Conservation (phyloP, 2,329 filamentous ascomycete species). For the Lachnellula hyalina region DNA sequence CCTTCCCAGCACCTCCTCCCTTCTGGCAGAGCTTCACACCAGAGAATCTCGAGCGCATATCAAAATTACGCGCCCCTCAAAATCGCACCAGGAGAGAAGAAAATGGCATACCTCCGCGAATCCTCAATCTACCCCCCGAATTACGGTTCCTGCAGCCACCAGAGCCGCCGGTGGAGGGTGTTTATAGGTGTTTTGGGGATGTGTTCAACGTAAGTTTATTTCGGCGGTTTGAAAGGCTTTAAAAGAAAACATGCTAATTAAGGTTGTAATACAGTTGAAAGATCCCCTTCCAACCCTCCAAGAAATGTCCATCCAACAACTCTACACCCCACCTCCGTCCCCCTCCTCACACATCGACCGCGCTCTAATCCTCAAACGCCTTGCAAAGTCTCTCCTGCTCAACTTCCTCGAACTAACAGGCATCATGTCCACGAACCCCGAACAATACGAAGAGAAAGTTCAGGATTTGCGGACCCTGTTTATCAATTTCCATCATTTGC, state of each 20-base stretch:
- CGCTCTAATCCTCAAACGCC: slow-evolving; percentile 64
- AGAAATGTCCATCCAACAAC: slow-evolving; percentile 65
- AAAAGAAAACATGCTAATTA: slow-evolving; percentile 13
- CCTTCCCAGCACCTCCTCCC: slow-evolving; percentile 80
- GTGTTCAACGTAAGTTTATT: slow-evolving; percentile 47
- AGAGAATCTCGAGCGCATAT: slow-evolving; percentile 61
- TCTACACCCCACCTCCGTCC: slow-evolving; percentile 43
- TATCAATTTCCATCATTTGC: slow-evolving; percentile 85
- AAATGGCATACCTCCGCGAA: slow-evolving; percentile 14
- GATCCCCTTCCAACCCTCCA: slow-evolving; percentile 63
- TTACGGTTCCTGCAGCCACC: slow-evolving; percentile 78
- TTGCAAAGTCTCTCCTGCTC: slow-evolving; percentile 79
- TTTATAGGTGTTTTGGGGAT: slow-evolving; percentile 71
- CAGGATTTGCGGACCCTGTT: slow-evolving; percentile 75
- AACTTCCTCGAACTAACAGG: slow-evolving; percentile 85
- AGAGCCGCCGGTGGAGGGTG: slow-evolving; percentile 61
- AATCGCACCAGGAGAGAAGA: slow-evolving; percentile 1
- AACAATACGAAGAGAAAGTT: slow-evolving; percentile 64
- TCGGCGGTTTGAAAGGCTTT: background rate
- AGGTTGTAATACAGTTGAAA: slow-evolving; percentile 38
- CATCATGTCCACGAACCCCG: slow-evolving; percentile 61
- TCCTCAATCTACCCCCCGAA: slow-evolving; percentile 43
- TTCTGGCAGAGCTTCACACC: slow-evolving; percentile 87
- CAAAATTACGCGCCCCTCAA: slow-evolving; percentile 38
- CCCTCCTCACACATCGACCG: slow-evolving; percentile 46